Evolutionary conservation across 495 filamentous ascomycete genomes (phyloP).

Genomic region (Talaromyces borbonicus): DNA sequence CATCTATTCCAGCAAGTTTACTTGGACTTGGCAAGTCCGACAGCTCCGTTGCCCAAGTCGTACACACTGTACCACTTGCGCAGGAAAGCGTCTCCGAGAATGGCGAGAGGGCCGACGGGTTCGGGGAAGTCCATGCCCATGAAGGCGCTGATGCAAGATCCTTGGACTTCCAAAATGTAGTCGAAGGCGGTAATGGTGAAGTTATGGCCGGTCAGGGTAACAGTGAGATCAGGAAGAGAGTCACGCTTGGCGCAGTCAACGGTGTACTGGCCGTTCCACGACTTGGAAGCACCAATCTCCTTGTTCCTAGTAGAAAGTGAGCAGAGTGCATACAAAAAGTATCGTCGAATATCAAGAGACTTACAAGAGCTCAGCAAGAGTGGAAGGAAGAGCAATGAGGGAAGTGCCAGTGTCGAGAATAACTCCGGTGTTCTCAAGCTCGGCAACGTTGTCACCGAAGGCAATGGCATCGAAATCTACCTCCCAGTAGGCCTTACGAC

Average conservation of each 20-base stretch:
- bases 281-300: constrained; percentile 96
- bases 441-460: constrained; percentile 72
- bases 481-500: constrained; percentile 99
- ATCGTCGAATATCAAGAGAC: constrained; percentile 13
- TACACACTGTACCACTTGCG: constrained; percentile 97
- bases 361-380: constrained; percentile 85
- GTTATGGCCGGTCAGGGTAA: constrained; percentile 78
- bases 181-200: constrained; percentile 85
- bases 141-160: constrained; percentile 93
- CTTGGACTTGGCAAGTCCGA: constrained; percentile 83
- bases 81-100: constrained; percentile 96
- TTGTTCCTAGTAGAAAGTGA: constrained; percentile 53
- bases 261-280: constrained; percentile 88
- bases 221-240: constrained; percentile 76
- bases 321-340: constrained; percentile 7
- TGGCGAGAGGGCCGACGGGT: constrained; percentile 84
- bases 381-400: constrained; percentile 86
- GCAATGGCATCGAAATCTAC: constrained; percentile 88
- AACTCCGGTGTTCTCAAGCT: constrained; percentile 86
- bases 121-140: constrained; percentile 97
- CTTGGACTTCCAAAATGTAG: constrained; percentile 93
- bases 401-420: constrained; percentile 99
- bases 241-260: constrained; percentile 82
- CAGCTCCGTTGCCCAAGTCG: constrained; percentile 71
- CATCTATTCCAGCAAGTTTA: constrained; percentile 26